Conservation (phyloP, 306 rosid species). For the Quercus berberidifolia region DNA sequence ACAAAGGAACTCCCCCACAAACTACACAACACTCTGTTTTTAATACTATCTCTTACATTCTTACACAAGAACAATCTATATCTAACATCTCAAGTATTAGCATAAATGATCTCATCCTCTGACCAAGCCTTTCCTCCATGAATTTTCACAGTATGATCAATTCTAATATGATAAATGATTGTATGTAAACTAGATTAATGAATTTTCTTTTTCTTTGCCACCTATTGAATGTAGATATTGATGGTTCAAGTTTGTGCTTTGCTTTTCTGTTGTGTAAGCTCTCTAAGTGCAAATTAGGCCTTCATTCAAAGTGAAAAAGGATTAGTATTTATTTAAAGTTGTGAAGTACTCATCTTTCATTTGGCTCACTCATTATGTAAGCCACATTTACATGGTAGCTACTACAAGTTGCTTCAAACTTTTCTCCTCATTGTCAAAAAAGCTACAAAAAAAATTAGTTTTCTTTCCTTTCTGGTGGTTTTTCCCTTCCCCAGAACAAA, state of each 20-base stretch:
- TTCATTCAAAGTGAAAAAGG: not conserved
- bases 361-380: not conserved
- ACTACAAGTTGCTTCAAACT: not conserved
- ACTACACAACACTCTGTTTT: no score
- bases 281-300: not conserved
- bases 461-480: not conserved
- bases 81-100: no score
- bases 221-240: constrained; percentile 21
- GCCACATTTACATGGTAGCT: not conserved
- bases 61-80: no score
- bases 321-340: not conserved
- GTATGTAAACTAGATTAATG: constrained; percentile 22
- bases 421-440: not conserved
- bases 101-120: no score
- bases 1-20: no score
- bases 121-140: no score
- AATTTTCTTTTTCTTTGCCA: constrained; percentile 16
- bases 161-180: not conserved
- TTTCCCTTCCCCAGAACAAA: not conserved
- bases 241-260: constrained; percentile 17
- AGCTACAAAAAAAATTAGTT: not conserved
- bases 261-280: not conserved
- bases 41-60: no score
- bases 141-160: no score
- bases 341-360: not conserved